These are phyloP conservation scores for Xerocomus spinulosus DNA, from an alignment of 768 basidiomycete species.

Conservation along the genomic window DNA sequence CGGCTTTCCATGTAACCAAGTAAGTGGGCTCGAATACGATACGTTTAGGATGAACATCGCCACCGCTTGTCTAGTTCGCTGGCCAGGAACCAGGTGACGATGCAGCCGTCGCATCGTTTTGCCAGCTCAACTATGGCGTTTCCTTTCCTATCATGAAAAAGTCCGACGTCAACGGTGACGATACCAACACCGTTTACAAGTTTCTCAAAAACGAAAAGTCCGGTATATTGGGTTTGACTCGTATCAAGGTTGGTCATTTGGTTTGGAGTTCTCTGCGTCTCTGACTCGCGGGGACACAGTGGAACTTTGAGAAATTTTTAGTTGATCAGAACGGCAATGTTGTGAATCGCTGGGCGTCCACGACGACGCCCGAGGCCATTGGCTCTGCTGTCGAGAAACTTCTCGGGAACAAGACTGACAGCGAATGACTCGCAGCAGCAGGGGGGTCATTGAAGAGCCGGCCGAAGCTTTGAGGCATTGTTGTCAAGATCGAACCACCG, in stretches of 20 bases:
- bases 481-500: too few relatives aligned
- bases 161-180: slow-evolving; percentile 87
- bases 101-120: slow-evolving; percentile 67
- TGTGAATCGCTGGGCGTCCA: slow-evolving; percentile 71
- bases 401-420: slow-evolving; percentile 23
- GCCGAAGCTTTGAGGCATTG: slow-evolving; percentile 14
- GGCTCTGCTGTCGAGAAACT: slow-evolving; percentile 62
- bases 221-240: slow-evolving; percentile 62
- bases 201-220: slow-evolving; percentile 81
- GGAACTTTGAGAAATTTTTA: slow-evolving; percentile 92
- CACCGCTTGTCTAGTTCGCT: slow-evolving; percentile 54
- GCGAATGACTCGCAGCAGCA: slow-evolving; percentile 16
- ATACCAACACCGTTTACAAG: slow-evolving; percentile 77
- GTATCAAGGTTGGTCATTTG: slow-evolving; percentile 61
- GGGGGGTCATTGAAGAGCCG: neutral
- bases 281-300: slow-evolving; percentile 37
- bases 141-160: slow-evolving; percentile 90
- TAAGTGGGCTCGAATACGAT: slow-evolving; percentile 22
- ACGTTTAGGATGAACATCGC: neutral
- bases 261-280: too few relatives aligned
- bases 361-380: slow-evolving; percentile 63
- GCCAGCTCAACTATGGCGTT: slow-evolving; percentile 81
- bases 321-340: slow-evolving; percentile 74
- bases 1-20: slow-evolving; percentile 91
- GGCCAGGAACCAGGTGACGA: slow-evolving; percentile 84